Base-by-base conservation (phyloP, 495 filamentous ascomycete genomes). In the Penicillium bialowiezense region DNA sequence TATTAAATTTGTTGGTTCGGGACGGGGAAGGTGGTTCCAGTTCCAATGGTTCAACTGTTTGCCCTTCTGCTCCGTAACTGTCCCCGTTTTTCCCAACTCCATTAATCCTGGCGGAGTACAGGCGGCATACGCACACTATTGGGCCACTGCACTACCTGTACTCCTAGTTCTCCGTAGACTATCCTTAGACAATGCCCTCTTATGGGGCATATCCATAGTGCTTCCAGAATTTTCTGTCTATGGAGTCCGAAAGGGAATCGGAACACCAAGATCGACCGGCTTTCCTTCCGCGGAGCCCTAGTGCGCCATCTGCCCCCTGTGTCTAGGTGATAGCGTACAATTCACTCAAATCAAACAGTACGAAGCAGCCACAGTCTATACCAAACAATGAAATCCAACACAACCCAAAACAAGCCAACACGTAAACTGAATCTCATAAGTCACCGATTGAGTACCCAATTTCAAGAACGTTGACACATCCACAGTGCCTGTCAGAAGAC, bases 171-270 rank as follows among this genome's bases (percentile, higher is more conserved):
- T n/a, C n/a, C n/a, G n/a, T n/a, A n/a, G n/a, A n/a, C n/a, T n/a
- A n/a, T n/a, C n/a, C n/a, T n/a, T n/a, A n/a, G n/a, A n/a, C n/a
- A n/a, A n/a, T n/a, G n/a, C n/a, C n/a, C n/a, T n/a, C n/a, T n/a
- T n/a, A n/a, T n/a, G n/a, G n/a, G n/a, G n/a, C n/a, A n/a, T n/a
- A 37, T 33, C 36, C 45, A 58, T 55, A 50, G 31, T 52, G 32
- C 49, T 64, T 64, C 61, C 53, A 64, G 61, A 64, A 62, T 24
- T 44, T 62, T 59, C 61, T 36, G 21, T 48, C 7, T 20, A 52
- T 50, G 48, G 58, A 55, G 42, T 23, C 6, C 33, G 43, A 33
- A 43, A 24, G 31, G 32, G 32, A 50, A 39, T 48, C 19, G 19
- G 37, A 17, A 48, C 19, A 48, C 48, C 39, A 55, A 34, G 60